These are phyloP conservation scores for Solanum sejunctum DNA, from an alignment of 257 asterid species.

Conservation along the genomic window DNA sequence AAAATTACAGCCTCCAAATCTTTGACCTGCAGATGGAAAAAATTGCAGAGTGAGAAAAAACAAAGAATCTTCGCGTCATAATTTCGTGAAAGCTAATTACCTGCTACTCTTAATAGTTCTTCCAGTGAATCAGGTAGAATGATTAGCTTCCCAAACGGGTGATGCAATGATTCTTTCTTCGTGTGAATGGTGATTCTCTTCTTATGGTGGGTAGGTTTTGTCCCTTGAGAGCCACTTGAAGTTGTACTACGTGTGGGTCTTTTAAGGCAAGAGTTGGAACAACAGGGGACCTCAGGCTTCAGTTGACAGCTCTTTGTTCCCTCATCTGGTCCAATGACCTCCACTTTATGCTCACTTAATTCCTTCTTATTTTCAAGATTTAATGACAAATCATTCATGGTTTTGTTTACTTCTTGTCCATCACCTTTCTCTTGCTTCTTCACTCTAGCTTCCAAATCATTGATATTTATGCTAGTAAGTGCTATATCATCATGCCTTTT, in stretches of 20 bases:
- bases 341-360: slow-evolving; percentile 16
- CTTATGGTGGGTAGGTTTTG: slow-evolving; percentile 12
- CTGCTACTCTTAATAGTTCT: slow-evolving; percentile 54
- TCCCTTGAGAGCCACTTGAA: slow-evolving; percentile 5
- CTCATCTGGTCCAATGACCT: slow-evolving; percentile 12
- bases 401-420: slow-evolving; percentile 14
- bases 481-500: background rate
- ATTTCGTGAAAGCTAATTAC: slow-evolving; percentile 17
- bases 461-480: background rate
- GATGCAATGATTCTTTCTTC: slow-evolving; percentile 7
- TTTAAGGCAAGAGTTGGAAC: slow-evolving; percentile 4
- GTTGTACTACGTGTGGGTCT: slow-evolving; percentile 9
- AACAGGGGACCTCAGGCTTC: slow-evolving; percentile 3
- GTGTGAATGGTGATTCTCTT: slow-evolving; percentile 74
- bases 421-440: slow-evolving; percentile 1
- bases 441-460: background rate
- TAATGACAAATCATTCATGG: slow-evolving; percentile 23
- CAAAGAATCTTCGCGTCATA: background rate
- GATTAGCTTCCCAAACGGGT: slow-evolving; percentile 33
- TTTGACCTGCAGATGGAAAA: slow-evolving; percentile 57
- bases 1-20: slow-evolving; percentile 40
- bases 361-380: slow-evolving; percentile 17
- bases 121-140: slow-evolving; percentile 61
- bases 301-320: background rate
- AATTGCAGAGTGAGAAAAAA: background rate